Percentiles rank a stretch among this genome's conserved stretches.
Conservation (phyloP, 306 rosid species). For the Chamaecrista fasciculata region DNA sequence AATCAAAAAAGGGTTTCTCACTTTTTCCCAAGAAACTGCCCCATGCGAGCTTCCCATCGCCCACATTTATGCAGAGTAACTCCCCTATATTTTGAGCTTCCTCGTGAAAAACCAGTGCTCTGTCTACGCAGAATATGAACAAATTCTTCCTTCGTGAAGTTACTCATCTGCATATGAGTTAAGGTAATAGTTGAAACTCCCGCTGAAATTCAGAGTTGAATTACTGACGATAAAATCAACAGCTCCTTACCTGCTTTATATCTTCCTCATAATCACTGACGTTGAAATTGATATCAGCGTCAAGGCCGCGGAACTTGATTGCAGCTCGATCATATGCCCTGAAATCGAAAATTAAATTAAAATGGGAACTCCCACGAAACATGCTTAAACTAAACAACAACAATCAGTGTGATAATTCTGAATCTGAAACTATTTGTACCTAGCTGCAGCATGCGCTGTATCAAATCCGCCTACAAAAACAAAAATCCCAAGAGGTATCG, state of each 20-base stretch:
- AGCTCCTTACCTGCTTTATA: slow-evolving; percentile 59
- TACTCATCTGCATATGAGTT: slow-evolving; percentile 59
- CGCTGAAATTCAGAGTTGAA: neutral
- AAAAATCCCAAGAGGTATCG: neutral
- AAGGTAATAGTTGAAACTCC: neutral
- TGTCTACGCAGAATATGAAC: slow-evolving; percentile 90
- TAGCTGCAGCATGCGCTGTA: slow-evolving; percentile 90
- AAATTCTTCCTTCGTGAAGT: slow-evolving; percentile 81
- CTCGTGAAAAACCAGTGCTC: slow-evolving; percentile 90
- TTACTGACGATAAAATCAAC: neutral
- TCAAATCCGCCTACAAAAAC: slow-evolving; percentile 75
- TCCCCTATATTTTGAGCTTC: slow-evolving; percentile 91
- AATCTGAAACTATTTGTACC: slow-evolving; percentile 39
- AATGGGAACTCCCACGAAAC: neutral
- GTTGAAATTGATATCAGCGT: slow-evolving; percentile 88
- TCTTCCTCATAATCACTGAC: slow-evolving; percentile 81
- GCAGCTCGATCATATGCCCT: slow-evolving; percentile 99
- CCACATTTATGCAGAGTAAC: slow-evolving; percentile 95
- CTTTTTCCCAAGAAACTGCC: slow-evolving; percentile 94
- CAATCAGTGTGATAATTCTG: neutral
- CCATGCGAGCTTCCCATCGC: slow-evolving; percentile 99
- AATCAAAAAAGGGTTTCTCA: slow-evolving; percentile 35
- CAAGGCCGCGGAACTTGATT: slow-evolving; percentile 79
- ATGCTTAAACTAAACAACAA: neutral
- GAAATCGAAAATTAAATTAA: slow-evolving; percentile 19